phyloP scores from a whole-genome alignment of 129 eudicot genomes.

The Artemisia annua region DNA sequence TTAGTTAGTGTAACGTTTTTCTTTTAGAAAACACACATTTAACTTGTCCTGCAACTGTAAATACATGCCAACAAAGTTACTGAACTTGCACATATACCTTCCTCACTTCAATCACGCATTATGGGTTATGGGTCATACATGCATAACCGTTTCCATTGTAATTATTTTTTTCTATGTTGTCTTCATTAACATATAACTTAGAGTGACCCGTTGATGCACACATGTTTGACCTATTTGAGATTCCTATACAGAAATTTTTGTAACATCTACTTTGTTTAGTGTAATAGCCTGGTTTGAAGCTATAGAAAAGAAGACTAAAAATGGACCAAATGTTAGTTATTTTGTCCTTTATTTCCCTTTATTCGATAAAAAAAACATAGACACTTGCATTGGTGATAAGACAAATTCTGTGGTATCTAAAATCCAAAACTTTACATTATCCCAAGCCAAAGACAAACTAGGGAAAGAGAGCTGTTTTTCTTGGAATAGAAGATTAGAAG shows the following conservation, averaged over 20 bases:
- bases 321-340: conserved; percentile 6
- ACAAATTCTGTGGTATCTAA: conserved; percentile 33
- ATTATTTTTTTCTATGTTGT: no score
- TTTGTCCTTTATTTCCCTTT: conserved; percentile 24
- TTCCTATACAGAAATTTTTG: neutral
- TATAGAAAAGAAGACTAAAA: conserved; percentile 1
- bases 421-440: conserved; percentile 35
- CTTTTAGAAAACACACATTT: conserved; percentile 8
- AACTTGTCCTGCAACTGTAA: neutral
- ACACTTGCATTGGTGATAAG: conserved; percentile 40
- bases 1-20: conserved; percentile 18
- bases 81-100: no score
- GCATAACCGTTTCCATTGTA: no score
- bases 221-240: neutral
- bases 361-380: conserved; percentile 31
- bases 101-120: no score
- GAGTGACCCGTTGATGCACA: neutral
- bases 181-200: no score
- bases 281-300: conserved; percentile 17
- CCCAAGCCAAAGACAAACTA: conserved; percentile 54
- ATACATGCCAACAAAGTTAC: neutral
- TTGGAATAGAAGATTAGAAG: conserved; percentile 84
- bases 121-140: no score
- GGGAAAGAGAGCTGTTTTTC: conserved; percentile 81
- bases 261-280: conserved; percentile 13